These are phyloP conservation scores for Magnusiomyces paraingens DNA, from an alignment of 1,139 yeast genomes.

Conservation along the genomic window DNA sequence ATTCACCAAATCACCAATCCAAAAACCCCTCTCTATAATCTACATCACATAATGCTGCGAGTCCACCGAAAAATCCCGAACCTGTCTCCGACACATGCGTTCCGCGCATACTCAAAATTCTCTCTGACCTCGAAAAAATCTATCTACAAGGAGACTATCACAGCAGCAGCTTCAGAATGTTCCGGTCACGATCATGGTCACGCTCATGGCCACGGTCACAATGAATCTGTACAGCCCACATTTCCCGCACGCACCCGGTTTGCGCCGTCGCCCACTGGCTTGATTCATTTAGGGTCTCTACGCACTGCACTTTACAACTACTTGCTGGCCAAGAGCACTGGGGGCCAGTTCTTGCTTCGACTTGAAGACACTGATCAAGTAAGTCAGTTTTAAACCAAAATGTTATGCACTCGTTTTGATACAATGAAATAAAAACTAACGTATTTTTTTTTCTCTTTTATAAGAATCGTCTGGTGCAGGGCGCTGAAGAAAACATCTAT, in stretches of 20 bases:
- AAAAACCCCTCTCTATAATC: too few relatives aligned
- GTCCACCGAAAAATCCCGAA: too few relatives aligned
- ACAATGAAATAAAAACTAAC: slow-evolving; percentile 1
- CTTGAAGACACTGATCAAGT: slow-evolving; percentile 83
- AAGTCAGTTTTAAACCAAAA: slow-evolving; percentile 18
- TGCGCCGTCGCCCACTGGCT: slow-evolving; percentile 98
- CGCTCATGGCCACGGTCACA: neutral
- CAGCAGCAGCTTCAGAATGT: neutral
- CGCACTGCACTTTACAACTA: slow-evolving; percentile 91
- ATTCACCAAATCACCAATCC: too few relatives aligned
- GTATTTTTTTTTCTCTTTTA: neutral
- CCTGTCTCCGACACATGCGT: too few relatives aligned
- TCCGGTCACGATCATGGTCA: slow-evolving; percentile 12
- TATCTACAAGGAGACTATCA: neutral
- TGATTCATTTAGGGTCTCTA: slow-evolving; percentile 82
- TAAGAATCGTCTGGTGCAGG: slow-evolving; percentile 58
- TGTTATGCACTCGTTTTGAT: neutral
- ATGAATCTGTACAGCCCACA: slow-evolving; percentile 35
- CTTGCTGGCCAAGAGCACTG: slow-evolving; percentile 68
- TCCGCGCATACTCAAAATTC: slow-evolving; percentile 1
- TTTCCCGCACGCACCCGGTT: slow-evolving; percentile 80
- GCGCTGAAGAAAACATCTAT: slow-evolving; percentile 78
- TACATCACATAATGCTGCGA: too few relatives aligned
- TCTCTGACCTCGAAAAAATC: slow-evolving; percentile 2
- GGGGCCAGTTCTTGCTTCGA: slow-evolving; percentile 74